phyloP scores from a whole-genome alignment of 345 rosid genomes.

The Moricandia arvensis region DNA sequence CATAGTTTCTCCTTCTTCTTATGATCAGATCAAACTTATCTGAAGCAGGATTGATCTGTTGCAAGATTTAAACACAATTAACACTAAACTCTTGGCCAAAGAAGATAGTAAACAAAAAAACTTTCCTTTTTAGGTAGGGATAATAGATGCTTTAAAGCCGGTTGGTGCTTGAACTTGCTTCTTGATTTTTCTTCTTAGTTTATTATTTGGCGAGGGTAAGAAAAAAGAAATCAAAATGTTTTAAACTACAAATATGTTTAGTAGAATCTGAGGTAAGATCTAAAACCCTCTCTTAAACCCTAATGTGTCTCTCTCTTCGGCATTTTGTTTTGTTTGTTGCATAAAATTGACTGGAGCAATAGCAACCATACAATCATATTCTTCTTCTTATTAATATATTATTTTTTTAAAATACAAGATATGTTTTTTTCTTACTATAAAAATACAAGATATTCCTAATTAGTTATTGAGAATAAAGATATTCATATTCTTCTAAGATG shows the following conservation, averaged over 20 bases:
- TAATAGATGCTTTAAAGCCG: conserved; percentile 42
- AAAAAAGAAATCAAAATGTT: conserved; percentile 54
- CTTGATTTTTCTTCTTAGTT: conserved; percentile 26
- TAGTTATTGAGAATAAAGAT: background rate
- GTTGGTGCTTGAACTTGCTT: conserved; percentile 48
- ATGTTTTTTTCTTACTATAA: background rate
- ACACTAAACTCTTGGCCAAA: background rate
- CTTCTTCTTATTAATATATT: background rate
- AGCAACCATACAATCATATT: conserved; percentile 22
- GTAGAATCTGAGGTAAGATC: conserved; percentile 51
- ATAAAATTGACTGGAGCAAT: conserved; percentile 16
- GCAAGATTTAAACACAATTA: conserved; percentile 9
- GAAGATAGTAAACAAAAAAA: background rate
- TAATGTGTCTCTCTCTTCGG: conserved; percentile 15
- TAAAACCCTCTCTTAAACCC: conserved; percentile 56
- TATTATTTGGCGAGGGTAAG: conserved; percentile 7
- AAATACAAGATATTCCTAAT: background rate
- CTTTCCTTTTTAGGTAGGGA: conserved; percentile 46
- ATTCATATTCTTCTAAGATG: conserved; percentile 5
- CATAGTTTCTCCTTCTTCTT: conserved; percentile 18
- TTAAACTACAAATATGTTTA: conserved; percentile 30
- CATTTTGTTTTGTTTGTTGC: conserved; percentile 14
- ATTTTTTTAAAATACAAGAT: background rate
- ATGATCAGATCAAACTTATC: conserved; percentile 10
- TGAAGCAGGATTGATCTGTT: conserved; percentile 6